A percentile compares a stretch with the other conserved stretches of the same genome.
Evolutionary conservation across 208 protist species (phyloP).

Genomic region (Wallacemonas rigidus): DNA sequence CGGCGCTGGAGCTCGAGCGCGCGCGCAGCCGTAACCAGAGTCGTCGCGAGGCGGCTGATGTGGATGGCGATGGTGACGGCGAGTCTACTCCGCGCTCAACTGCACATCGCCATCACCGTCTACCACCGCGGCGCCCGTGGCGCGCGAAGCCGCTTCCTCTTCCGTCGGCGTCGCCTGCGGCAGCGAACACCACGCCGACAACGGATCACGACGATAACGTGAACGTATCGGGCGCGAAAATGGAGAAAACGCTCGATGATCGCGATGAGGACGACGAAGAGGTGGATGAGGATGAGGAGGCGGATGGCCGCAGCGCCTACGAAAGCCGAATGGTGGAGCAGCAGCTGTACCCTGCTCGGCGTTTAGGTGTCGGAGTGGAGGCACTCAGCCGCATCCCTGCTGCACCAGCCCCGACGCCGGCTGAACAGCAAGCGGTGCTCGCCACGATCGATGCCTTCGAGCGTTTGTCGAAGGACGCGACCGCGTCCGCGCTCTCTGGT

Average conservation of each 20-base stretch:
- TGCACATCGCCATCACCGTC: not conserved
- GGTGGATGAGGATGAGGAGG: slow-evolving; percentile 18
- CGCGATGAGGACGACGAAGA: slow-evolving; percentile 26
- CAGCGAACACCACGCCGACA: no score
- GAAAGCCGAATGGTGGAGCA: slow-evolving; percentile 11
- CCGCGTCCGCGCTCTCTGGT: not conserved
- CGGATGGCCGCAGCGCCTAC: not conserved
- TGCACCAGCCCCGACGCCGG: slow-evolving; percentile 36
- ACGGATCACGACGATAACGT: no score
- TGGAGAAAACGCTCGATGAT: not conserved
- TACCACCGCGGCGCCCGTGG: not conserved
- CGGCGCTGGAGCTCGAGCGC: slow-evolving; percentile 1
- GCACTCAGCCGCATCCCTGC: slow-evolving; percentile 34
- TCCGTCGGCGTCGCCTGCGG: no score
- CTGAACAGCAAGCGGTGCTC: slow-evolving; percentile 34
- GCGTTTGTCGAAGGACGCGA: not conserved
- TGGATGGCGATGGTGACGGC: not conserved
- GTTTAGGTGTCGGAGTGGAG: slow-evolving; percentile 8
- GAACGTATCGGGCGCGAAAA: no score
- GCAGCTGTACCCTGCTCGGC: slow-evolving; percentile 46
- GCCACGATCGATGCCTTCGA: slow-evolving; percentile 1
- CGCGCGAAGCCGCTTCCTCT: not conserved
- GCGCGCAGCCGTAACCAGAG: not conserved
- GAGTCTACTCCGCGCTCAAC: not conserved
- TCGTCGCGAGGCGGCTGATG: not conserved